phyloP scores from a whole-genome alignment of 805 yeast genomes.

The Candida maris region DNA sequence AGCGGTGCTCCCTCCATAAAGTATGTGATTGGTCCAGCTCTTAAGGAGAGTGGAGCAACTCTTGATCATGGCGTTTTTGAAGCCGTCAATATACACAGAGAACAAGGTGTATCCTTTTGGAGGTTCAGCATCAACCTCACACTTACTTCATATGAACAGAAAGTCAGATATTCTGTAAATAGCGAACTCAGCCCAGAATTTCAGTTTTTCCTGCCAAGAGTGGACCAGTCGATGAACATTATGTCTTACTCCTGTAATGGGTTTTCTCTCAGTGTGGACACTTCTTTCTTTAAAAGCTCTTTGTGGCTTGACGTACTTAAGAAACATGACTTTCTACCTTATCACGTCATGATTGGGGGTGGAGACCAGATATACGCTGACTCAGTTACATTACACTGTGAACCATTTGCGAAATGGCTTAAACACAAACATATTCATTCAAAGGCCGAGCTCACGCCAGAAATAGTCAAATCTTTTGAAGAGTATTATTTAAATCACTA shows the following conservation, averaged over 20 bases:
- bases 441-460: slow-evolving; percentile 38
- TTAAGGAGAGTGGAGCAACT: slow-evolving; percentile 8
- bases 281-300: slow-evolving; percentile 64
- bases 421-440: slow-evolving; percentile 47
- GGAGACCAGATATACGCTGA: slow-evolving; percentile 96
- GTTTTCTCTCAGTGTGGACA: slow-evolving; percentile 70
- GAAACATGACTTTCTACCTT: slow-evolving; percentile 56
- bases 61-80: slow-evolving; percentile 42
- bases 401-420: slow-evolving; percentile 60
- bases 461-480: slow-evolving; percentile 52
- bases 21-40: slow-evolving; percentile 36
- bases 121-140: slow-evolving; percentile 56
- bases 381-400: slow-evolving; percentile 59
- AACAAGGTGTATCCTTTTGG: slow-evolving; percentile 54
- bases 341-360: slow-evolving; percentile 96
- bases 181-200: slow-evolving; percentile 37
- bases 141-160: slow-evolving; percentile 51
- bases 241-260: slow-evolving; percentile 90
- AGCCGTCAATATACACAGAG: slow-evolving; percentile 41
- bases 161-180: slow-evolving; percentile 60
- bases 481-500: slow-evolving; percentile 71
- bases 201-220: slow-evolving; percentile 68
- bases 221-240: slow-evolving; percentile 67
- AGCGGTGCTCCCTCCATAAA: slow-evolving; percentile 27
- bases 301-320: slow-evolving; percentile 83